Percentiles rank a stretch among this genome's conserved stretches.
Evolutionary conservation across 2,329 filamentous ascomycete species (phyloP).

Genomic region (Trichophyton mentagrophytes): DNA sequence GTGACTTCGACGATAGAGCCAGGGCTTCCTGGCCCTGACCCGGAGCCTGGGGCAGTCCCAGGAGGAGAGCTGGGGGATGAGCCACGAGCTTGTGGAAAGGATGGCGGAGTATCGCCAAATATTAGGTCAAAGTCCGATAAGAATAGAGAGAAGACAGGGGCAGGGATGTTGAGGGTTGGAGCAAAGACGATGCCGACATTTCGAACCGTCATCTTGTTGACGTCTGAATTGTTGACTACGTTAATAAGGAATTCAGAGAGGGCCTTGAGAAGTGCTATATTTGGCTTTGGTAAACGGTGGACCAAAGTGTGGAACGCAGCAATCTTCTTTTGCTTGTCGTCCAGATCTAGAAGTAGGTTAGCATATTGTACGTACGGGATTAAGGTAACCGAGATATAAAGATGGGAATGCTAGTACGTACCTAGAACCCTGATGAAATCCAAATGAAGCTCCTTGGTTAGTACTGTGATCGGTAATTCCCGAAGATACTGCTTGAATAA

Average conservation of each 20-base stretch:
- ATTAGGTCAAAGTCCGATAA: slow-evolving; percentile 80
- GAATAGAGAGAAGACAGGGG: slow-evolving; percentile 85
- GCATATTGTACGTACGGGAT: not conserved
- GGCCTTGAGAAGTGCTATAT: slow-evolving; percentile 69
- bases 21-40: not conserved
- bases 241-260: slow-evolving; percentile 79
- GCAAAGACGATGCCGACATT: slow-evolving; percentile 98
- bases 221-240: slow-evolving; percentile 76
- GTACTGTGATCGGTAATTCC: slow-evolving; percentile 78
- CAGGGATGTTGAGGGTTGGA: slow-evolving; percentile 89
- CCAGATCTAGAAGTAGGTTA: slow-evolving; percentile 44
- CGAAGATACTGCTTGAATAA: slow-evolving; percentile 87
- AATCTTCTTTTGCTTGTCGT: slow-evolving; percentile 63
- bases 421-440: slow-evolving; percentile 72
- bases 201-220: slow-evolving; percentile 96
- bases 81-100: not conserved
- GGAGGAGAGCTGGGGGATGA: not conserved
- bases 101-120: slow-evolving; percentile 37
- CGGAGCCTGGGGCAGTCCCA: not conserved
- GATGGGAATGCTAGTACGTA: slow-evolving; percentile 22
- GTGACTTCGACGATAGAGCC: slow-evolving; percentile 32
- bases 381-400: not conserved
- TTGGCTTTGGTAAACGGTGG: slow-evolving; percentile 64
- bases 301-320: slow-evolving; percentile 63
- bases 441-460: slow-evolving; percentile 79